These are phyloP conservation scores for Pythium vanterpoolii DNA, from an alignment of 352 stramenopile genomes.

Conservation along the genomic window DNA sequence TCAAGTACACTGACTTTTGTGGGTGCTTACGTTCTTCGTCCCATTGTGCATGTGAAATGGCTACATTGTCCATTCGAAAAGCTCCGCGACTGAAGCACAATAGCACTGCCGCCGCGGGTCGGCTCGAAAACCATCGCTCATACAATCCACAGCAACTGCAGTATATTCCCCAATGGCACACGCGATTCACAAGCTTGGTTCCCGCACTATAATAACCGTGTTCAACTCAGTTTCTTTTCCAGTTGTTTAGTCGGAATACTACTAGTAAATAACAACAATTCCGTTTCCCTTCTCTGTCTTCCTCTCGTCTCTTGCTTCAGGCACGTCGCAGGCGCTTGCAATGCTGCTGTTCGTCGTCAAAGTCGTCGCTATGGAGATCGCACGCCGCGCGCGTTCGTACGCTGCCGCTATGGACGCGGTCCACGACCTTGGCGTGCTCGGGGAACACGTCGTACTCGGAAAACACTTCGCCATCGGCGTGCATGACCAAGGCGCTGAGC, in stretches of 20 bases:
- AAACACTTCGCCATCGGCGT: conserved; percentile 25
- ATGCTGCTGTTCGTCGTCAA: conserved; percentile 9
- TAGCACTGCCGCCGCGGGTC: not conserved
- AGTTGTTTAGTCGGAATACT: not conserved
- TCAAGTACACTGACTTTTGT: not conserved
- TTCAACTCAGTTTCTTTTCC: too few relatives aligned
- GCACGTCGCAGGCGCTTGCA: conserved; percentile 20
- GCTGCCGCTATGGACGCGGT: conserved; percentile 7
- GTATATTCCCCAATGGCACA: too few relatives aligned
- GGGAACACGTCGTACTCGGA: conserved; percentile 25
- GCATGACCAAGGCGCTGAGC: conserved; percentile 36
- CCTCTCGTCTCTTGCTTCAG: not conserved
- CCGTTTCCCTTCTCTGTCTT: not conserved
- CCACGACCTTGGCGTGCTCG: not conserved
- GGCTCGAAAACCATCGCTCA: conserved; percentile 11
- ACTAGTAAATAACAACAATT: not conserved
- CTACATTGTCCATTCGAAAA: not conserved
- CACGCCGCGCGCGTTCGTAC: conserved; percentile 12
- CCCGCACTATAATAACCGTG: too few relatives aligned
- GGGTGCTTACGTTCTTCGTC: not conserved
- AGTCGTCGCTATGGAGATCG: conserved; percentile 17
- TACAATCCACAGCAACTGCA: not conserved
- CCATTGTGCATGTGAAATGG: conserved; percentile 16
- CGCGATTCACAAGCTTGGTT: not conserved
- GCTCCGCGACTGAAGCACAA: not conserved